These are phyloP conservation scores for Coemansia pectinata DNA, from an alignment of 192 early-diverging fungal species.

Conservation along the genomic window DNA sequence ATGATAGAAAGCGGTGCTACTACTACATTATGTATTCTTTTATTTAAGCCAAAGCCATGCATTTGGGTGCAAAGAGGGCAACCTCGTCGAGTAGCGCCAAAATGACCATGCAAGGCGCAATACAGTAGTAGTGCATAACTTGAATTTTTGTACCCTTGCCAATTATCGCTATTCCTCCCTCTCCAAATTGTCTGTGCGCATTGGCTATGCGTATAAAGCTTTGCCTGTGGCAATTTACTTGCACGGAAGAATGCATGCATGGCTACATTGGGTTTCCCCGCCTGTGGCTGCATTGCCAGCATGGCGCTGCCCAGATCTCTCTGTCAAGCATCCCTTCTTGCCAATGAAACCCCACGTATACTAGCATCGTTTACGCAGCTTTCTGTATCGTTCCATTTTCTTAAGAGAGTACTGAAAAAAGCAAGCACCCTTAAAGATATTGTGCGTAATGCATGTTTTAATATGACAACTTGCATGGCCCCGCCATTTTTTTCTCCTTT, in stretches of 20 bases:
- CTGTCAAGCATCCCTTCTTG: neutral
- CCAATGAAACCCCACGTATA: neutral
- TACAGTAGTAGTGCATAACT: neutral
- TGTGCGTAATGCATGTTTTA: neutral
- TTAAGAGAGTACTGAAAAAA: neutral
- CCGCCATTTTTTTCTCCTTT: neutral
- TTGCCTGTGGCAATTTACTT: neutral
- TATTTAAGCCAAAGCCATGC: neutral
- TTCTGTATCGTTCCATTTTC: neutral
- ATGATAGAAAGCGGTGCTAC: neutral
- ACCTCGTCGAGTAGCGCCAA: neutral
- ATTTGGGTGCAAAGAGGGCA: neutral
- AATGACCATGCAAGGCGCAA: slow-evolving; percentile 1
- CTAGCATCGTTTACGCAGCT: neutral
- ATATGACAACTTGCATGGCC: slow-evolving; percentile 1
- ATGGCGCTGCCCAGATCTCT: neutral
- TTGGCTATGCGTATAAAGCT: neutral
- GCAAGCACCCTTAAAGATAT: neutral
- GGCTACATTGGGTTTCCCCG: slow-evolving; percentile 5
- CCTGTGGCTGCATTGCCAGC: neutral
- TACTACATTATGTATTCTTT: neutral
- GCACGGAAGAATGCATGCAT: neutral
- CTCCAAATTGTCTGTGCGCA: neutral
- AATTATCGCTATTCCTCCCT: neutral
- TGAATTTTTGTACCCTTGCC: neutral